Conservation (phyloP, 2,329 filamentous ascomycete genomes). For the Thyridium curvatum region DNA sequence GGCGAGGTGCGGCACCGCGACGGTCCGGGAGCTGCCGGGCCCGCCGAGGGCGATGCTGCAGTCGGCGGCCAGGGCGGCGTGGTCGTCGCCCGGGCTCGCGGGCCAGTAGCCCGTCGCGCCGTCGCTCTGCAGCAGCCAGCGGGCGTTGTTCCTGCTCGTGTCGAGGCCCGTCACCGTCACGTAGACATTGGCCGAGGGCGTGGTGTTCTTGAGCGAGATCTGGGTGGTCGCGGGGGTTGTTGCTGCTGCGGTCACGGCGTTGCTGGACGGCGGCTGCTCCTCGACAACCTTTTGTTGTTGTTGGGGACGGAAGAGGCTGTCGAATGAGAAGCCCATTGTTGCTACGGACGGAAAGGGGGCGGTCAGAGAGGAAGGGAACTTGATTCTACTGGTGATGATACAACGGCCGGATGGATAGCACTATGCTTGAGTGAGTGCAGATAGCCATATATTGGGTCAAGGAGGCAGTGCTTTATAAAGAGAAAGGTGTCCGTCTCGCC, state of each 20-base stretch:
- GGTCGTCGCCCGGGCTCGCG: constrained; percentile 43
- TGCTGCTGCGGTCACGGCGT: neutral
- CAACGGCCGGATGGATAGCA: no score
- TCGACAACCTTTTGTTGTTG: neutral
- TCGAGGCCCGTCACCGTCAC: constrained; percentile 67
- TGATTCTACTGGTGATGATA: no score
- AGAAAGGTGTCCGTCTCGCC: no score
- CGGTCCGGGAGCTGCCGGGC: constrained; percentile 50
- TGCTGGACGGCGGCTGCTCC: neutral
- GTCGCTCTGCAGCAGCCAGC: constrained; percentile 59
- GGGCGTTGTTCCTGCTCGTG: constrained; percentile 49
- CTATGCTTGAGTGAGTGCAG: no score
- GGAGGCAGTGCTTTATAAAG: no score
- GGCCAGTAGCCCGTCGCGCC: constrained; percentile 62
- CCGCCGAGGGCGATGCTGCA: constrained; percentile 58
- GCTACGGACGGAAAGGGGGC: no score
- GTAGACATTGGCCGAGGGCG: constrained; percentile 52
- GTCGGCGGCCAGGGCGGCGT: constrained; percentile 46
- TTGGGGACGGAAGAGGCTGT: no score
- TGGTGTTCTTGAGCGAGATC: constrained; percentile 61
- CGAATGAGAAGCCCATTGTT: no score
- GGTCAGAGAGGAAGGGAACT: no score
- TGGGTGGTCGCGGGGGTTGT: constrained; percentile 37
- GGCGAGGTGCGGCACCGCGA: constrained; percentile 63
- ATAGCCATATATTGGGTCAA: no score